Evolutionary conservation across 441 rosid genomes (phyloP), one percentile per base, ranked within the genome.

Genomic region (Aleurites moluccanus): DNA sequence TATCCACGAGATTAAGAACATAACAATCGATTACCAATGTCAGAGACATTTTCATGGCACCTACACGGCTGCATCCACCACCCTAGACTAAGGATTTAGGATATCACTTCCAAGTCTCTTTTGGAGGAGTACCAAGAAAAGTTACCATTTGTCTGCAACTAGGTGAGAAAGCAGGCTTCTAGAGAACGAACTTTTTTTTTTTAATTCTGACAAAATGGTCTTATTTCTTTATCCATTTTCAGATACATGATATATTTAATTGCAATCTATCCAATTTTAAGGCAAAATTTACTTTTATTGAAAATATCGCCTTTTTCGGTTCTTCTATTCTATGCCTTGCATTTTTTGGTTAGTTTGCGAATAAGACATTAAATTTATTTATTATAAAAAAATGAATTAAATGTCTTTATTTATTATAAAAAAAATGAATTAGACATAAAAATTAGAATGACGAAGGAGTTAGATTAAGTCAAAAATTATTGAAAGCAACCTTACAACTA

Each of bases 401-500:
- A n/a, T n/a, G n/a, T n/a, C n/a, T n/a, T n/a, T n/a, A n/a, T n/a
- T n/a, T 64, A 33, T 73, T 9, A 45, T 13, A 10, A 1, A 13
- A 55, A 56, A 52, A 65, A 20, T 67, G 49, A 25, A 23, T 20
- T 45, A 64, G 44, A 52, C 45, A 25, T 33, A 42, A 5, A 15
- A 70, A 25, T 21, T 18, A 40, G 42, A 7, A 73, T 47, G 28
- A 10, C 9, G 3, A 45, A 23, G 25, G 64, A 8, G 9, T 67
- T 69, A 21, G 2, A 62, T n/a, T n/a, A 66, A 57, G 80, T 67
- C 75, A 56, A 73, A 50, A 73, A 67, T 23, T 57, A 75, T 38
- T 50, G 92, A 85, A 76, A 83, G 76, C 55, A 74, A 62, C 80
- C 49, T 65, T 3, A 72, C 78, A 85, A 76, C 92, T 40, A 77